phyloP scores from a whole-genome alignment of 2,329 filamentous ascomycete genomes.

The Neopestalotiopsis rosae region DNA sequence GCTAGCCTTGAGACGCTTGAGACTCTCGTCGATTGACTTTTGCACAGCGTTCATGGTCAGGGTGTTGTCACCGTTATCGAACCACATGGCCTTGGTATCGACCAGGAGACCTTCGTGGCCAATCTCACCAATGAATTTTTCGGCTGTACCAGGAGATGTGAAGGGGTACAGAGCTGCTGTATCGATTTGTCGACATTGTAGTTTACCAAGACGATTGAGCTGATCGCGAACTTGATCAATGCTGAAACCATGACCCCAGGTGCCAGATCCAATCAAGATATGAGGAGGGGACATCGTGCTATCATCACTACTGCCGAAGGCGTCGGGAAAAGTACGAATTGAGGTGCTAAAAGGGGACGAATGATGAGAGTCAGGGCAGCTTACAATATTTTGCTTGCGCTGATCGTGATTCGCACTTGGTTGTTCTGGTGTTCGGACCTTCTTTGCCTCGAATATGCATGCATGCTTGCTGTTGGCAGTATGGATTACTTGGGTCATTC shows the following conservation, averaged over 20 bases:
- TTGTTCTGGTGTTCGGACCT: no score
- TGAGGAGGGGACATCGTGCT: not conserved
- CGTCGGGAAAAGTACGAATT: no score
- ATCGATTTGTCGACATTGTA: conserved; percentile 21
- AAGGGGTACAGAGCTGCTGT: conserved; percentile 22
- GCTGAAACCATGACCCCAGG: conserved; percentile 23
- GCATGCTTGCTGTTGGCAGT: no score
- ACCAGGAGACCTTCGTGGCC: conserved; percentile 17
- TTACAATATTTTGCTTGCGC: no score
- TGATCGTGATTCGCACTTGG: no score
- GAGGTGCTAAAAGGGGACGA: no score
- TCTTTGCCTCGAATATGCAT: no score
- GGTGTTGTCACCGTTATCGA: conserved; percentile 20
- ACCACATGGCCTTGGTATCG: conserved; percentile 23
- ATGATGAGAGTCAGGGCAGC: no score
- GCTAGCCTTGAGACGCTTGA: conserved; percentile 4
- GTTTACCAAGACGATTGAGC: conserved; percentile 16
- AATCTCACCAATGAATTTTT: conserved; percentile 20
- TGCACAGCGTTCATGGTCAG: conserved; percentile 19
- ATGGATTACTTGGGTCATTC: no score
- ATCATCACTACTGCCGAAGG: no score
- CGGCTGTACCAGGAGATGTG: conserved; percentile 18
- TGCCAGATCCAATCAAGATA: conserved; percentile 22
- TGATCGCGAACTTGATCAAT: conserved; percentile 18
- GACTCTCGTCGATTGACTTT: conserved; percentile 15